A percentile compares a stretch with the other conserved stretches of the same genome.
Evolutionary conservation across 1,284 basidiomycete genomes (phyloP).

Genomic region (Phylloporus sp.): DNA sequence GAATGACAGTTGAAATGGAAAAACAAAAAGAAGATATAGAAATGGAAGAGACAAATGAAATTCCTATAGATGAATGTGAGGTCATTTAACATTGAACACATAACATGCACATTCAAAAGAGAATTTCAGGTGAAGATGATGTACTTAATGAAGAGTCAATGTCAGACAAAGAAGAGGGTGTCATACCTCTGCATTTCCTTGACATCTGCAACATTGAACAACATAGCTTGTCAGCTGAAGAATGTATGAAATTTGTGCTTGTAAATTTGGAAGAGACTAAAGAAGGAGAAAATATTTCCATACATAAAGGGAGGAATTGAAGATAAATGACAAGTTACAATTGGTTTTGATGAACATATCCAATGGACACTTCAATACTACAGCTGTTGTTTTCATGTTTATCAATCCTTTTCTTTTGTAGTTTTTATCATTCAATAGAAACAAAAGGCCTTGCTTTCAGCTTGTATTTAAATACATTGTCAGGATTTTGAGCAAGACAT

Average conservation of each 20-base stretch:
- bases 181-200: background rate
- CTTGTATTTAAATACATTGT: slow-evolving; percentile 23
- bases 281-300: background rate
- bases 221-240: background rate
- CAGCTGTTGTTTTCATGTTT: background rate
- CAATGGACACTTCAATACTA: slow-evolving; percentile 1
- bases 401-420: slow-evolving; percentile 27
- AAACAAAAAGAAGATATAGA: no score
- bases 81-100: no score
- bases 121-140: background rate
- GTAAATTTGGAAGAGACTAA: background rate
- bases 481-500: slow-evolving; percentile 27
- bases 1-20: no score
- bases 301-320: slow-evolving; percentile 1
- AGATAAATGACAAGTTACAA: background rate
- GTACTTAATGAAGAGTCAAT: no score
- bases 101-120: no score
- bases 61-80: no score
- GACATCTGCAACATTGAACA: background rate
- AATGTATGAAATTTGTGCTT: background rate
- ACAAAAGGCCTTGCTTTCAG: slow-evolving; percentile 22
- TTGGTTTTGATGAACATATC: background rate
- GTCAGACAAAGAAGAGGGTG: no score
- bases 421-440: slow-evolving; percentile 24
- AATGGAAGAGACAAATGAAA: no score